phyloP scores from a whole-genome alignment of 257 asterid genomes.

The Primulina huaijiensis region DNA sequence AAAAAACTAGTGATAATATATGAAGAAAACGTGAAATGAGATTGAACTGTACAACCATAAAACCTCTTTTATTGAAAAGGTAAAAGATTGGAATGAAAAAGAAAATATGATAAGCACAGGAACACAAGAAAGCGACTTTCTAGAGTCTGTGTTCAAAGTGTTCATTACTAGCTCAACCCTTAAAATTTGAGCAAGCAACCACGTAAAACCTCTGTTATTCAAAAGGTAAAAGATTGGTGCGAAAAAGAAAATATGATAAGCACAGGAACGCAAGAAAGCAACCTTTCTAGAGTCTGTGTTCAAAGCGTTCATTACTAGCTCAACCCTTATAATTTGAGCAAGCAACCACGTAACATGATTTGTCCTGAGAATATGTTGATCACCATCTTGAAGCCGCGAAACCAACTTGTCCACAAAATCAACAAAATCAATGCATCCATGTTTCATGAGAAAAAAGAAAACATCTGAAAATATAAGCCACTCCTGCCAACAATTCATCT shows the following conservation, averaged over 20 bases:
- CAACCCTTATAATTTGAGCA: slow-evolving; percentile 95
- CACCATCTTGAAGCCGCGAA: slow-evolving; percentile 81
- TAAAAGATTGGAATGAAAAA: slow-evolving; percentile 14
- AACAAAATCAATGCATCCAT: slow-evolving; percentile 95
- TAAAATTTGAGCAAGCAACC: slow-evolving; percentile 93
- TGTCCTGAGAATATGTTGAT: slow-evolving; percentile 83
- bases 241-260: slow-evolving; percentile 18
- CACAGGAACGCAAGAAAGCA: slow-evolving; percentile 24
- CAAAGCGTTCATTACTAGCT: slow-evolving; percentile 86
- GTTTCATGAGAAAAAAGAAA: slow-evolving; percentile 88
- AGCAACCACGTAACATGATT: slow-evolving; percentile 97
- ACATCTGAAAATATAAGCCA: slow-evolving; percentile 96
- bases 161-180: slow-evolving; percentile 92
- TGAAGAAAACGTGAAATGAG: slow-evolving; percentile 20
- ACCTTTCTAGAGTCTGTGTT: slow-evolving; percentile 89
- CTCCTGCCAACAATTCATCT: slow-evolving; percentile 95
- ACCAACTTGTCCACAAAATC: slow-evolving; percentile 95
- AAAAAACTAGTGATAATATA: background rate
- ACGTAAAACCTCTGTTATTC: slow-evolving; percentile 37
- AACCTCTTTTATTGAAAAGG: slow-evolving; percentile 19
- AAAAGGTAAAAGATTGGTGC: slow-evolving; percentile 4
- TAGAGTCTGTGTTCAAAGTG: slow-evolving; percentile 75
- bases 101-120: slow-evolving; percentile 20
- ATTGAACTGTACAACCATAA: slow-evolving; percentile 15
- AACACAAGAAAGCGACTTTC: slow-evolving; percentile 53